These are phyloP conservation scores for Talaromyces rugulosus DNA, from an alignment of 2,329 filamentous ascomycete species.

Conservation along the genomic window DNA sequence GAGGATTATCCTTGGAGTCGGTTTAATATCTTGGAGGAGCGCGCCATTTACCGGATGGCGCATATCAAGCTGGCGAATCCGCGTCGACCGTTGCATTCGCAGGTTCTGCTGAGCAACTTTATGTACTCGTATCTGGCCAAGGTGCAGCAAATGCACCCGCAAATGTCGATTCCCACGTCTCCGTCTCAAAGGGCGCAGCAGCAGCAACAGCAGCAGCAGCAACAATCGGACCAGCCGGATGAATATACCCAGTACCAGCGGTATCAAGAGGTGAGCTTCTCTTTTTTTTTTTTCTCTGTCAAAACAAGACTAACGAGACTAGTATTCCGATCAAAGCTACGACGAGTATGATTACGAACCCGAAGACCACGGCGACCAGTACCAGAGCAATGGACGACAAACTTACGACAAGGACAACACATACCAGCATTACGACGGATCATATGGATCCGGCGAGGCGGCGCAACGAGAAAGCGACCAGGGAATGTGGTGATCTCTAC, in stretches of 20 bases:
- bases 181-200: conserved; percentile 57
- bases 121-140: conserved; percentile 99
- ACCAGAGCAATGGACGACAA: conserved; percentile 34
- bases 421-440: conserved; percentile 31
- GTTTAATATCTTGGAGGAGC: conserved; percentile 91
- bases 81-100: conserved; percentile 82
- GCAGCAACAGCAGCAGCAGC: conserved; percentile 32
- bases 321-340: conserved; percentile 40
- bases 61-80: conserved; percentile 99
- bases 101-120: conserved; percentile 96
- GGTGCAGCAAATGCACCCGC: conserved; percentile 97
- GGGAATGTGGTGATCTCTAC: conserved; percentile 44
- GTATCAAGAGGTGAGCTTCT: conserved; percentile 42
- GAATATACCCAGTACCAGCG: conserved; percentile 44
- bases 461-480: conserved; percentile 40
- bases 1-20: conserved; percentile 95
- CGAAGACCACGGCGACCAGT: conserved; percentile 31
- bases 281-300: conserved; percentile 14
- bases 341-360: conserved; percentile 51
- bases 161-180: conserved; percentile 84
- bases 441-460: conserved; percentile 38
- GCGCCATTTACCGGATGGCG: conserved; percentile 97
- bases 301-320: conserved; percentile 21
- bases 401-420: conserved; percentile 35
- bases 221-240: conserved; percentile 37